These are phyloP conservation scores for Yamadazyma kitorensis DNA, from an alignment of 805 yeast species.

Conservation along the genomic window DNA sequence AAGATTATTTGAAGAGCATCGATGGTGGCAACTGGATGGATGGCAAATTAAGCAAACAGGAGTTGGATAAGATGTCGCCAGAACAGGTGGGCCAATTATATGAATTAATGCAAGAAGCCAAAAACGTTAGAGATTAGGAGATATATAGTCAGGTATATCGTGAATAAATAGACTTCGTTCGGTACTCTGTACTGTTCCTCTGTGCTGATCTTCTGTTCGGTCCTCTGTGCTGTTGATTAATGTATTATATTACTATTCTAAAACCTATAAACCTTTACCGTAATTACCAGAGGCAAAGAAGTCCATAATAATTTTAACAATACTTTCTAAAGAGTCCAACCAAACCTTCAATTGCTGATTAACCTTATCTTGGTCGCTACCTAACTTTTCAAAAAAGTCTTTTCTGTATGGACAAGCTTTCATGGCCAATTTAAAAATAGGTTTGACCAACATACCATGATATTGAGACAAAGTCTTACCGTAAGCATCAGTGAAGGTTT, in stretches of 20 bases:
- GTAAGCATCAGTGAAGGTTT: slow-evolving; percentile 83
- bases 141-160: too few species aligned
- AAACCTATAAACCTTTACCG: slow-evolving; percentile 71
- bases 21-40: slow-evolving; percentile 45
- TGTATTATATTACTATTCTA: neutral
- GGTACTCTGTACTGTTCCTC: neutral
- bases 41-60: slow-evolving; percentile 53
- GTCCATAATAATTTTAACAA: slow-evolving; percentile 69
- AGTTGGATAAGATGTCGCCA: slow-evolving; percentile 80
- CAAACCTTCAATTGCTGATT: slow-evolving; percentile 61
- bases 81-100: slow-evolving; percentile 83
- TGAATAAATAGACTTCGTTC: neutral
- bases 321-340: slow-evolving; percentile 72
- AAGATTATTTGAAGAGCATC: slow-evolving; percentile 65
- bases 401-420: slow-evolving; percentile 90
- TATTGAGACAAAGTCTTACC: slow-evolving; percentile 73
- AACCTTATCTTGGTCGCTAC: slow-evolving; percentile 70
- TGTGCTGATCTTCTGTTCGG: too few species aligned
- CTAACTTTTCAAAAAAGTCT: slow-evolving; percentile 80
- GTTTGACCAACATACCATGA: slow-evolving; percentile 79
- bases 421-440: slow-evolving; percentile 91
- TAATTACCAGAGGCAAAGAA: slow-evolving; percentile 80
- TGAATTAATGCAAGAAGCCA: slow-evolving; percentile 75
- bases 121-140: slow-evolving; percentile 29
- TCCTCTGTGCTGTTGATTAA: too few species aligned